Conservation (phyloP, 2,329 filamentous ascomycete species). For the Pseudogymnoascus sp. region DNA sequence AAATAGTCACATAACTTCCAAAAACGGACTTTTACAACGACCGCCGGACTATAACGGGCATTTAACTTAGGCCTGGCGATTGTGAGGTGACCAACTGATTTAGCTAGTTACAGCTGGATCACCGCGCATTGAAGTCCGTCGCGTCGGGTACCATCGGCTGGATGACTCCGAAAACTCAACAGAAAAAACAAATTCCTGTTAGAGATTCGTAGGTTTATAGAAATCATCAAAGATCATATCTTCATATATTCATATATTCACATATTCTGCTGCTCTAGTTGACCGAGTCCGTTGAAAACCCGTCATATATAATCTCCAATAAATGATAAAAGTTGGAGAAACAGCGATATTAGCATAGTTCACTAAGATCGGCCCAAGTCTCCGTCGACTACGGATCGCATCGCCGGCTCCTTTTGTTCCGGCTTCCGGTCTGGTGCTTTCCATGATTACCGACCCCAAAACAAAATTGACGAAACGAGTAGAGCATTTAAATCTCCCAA, state of each 20-base stretch:
- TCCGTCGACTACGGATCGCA: neutral
- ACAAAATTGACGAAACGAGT: neutral
- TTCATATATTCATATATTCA: neutral
- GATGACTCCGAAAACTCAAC: neutral
- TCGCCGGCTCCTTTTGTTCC: constrained; percentile 4
- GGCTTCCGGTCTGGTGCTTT: constrained; percentile 2
- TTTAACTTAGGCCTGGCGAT: neutral
- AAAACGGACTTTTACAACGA: neutral
- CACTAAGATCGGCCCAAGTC: neutral
- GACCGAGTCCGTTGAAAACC: neutral
- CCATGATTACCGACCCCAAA: constrained; percentile 7
- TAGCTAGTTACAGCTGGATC: neutral
- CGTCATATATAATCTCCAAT: constrained; percentile 4
- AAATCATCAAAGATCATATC: neutral
- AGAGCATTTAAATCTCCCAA: neutral
- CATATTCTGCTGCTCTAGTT: neutral
- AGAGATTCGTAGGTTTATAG: neutral
- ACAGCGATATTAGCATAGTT: neutral
- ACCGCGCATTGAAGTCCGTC: constrained; percentile 3
- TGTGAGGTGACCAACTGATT: neutral
- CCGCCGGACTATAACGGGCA: neutral
- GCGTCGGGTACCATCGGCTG: neutral
- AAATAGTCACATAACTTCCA: neutral
- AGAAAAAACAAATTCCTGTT: constrained; percentile 8
- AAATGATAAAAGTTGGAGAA: constrained; percentile 6